A percentile compares a stretch with the other conserved stretches of the same genome.
These are phyloP conservation scores for Ceratocystis alfenasii DNA, from an alignment of 2,329 filamentous ascomycete genomes.

Conservation along the genomic window DNA sequence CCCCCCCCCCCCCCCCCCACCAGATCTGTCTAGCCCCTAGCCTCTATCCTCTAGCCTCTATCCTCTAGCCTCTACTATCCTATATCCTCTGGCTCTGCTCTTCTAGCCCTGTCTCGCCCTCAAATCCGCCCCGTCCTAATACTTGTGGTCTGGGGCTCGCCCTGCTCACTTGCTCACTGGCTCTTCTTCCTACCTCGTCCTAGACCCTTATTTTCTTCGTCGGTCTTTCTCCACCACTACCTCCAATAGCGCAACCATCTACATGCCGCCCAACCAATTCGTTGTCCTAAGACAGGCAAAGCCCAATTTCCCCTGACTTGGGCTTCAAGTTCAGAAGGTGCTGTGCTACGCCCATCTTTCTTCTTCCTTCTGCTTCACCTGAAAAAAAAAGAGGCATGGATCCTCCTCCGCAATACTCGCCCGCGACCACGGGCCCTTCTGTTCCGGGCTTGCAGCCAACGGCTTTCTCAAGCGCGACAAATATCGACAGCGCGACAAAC, in stretches of 20 bases:
- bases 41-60: background rate
- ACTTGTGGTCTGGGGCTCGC: background rate
- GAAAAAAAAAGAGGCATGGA: conserved; percentile 7
- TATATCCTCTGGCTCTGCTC: background rate
- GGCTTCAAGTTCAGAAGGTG: conserved; percentile 1
- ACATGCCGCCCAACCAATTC: conserved; percentile 8
- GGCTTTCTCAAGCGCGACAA: background rate
- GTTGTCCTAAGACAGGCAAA: background rate
- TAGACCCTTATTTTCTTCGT: background rate
- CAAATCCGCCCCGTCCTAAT: background rate
- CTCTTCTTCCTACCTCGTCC: background rate
- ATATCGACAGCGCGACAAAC: background rate
- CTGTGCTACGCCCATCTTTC: background rate
- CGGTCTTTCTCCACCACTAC: background rate
- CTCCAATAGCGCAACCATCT: background rate
- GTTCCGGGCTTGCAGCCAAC: background rate
- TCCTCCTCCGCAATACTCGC: conserved; percentile 19
- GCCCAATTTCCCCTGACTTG: background rate
- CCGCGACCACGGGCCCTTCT: conserved; percentile 6
- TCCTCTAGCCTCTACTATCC: background rate
- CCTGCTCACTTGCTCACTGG: background rate
- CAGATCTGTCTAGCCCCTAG: background rate
- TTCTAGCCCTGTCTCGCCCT: background rate
- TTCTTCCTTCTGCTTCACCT: background rate
- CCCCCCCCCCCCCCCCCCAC: background rate